phyloP scores from a whole-genome alignment of 192 early-diverging fungal genomes.

The Geosiphon pyriformis region DNA sequence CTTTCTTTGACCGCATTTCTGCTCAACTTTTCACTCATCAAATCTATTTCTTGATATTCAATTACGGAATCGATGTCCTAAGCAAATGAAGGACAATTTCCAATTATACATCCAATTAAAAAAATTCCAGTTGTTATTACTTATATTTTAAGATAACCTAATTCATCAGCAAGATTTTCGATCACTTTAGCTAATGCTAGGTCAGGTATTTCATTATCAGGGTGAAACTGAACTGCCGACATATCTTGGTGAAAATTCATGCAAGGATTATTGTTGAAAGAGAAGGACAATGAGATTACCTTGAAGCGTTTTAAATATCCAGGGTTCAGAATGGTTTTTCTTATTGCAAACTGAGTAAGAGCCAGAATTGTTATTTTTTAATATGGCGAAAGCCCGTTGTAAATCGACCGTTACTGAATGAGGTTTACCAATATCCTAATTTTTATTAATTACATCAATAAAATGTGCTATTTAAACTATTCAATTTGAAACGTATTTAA shows the following conservation, averaged over 20 bases:
- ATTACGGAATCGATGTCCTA: not conserved
- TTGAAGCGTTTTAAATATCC: not conserved
- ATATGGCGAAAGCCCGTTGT: not conserved
- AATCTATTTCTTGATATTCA: not conserved
- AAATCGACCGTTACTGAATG: slow-evolving; percentile 2
- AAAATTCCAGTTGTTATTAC: not conserved
- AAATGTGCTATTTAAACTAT: not conserved
- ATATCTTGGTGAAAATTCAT: not conserved
- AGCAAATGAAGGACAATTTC: not conserved
- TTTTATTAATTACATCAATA: not conserved
- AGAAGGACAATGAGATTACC: not conserved
- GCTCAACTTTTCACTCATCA: not conserved
- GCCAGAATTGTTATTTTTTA: not conserved
- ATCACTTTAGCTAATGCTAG: slow-evolving; percentile 3
- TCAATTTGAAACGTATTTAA: no score
- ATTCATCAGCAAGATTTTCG: slow-evolving; percentile 1
- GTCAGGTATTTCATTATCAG: not conserved
- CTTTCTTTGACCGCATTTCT: not conserved
- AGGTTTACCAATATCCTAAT: slow-evolving; percentile 9
- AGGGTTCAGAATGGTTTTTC: not conserved
- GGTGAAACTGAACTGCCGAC: not conserved
- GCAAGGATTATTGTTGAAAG: not conserved
- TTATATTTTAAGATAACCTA: slow-evolving; percentile 12
- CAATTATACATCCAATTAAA: not conserved
- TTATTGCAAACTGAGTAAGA: slow-evolving; percentile 10